These are phyloP conservation scores for Exophiala aquamarina DNA, from an alignment of 2,329 filamentous ascomycete species.

Conservation along the genomic window DNA sequence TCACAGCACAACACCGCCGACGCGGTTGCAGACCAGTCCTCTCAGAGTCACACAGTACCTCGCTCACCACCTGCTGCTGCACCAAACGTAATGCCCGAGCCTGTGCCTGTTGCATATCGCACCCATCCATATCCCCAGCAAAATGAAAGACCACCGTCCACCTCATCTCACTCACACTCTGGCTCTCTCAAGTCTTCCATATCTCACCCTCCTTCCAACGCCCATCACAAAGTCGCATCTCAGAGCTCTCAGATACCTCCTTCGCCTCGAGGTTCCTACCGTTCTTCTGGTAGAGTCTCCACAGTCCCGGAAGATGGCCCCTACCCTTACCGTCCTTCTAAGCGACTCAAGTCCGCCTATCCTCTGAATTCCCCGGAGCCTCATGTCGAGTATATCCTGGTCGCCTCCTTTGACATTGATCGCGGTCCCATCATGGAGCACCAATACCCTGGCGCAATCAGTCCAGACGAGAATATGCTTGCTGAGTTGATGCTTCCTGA, in stretches of 20 bases:
- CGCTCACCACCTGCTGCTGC: conserved; percentile 3
- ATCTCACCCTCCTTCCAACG: conserved; percentile 11
- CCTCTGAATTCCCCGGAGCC: conserved; percentile 74
- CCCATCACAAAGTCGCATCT: conserved; percentile 50
- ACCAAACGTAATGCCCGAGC: conserved; percentile 15
- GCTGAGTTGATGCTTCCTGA: conserved; percentile 98
- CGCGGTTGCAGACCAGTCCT: neutral
- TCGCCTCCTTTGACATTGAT: conserved; percentile 96
- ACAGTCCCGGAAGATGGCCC: conserved; percentile 27
- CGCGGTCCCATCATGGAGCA: conserved; percentile 97
- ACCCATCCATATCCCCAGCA: conserved; percentile 13
- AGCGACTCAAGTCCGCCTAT: conserved; percentile 71
- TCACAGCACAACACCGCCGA: too few species aligned
- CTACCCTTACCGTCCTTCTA: conserved; percentile 31
- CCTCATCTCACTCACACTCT: conserved; percentile 51
- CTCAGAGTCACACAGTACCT: neutral
- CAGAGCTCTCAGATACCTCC: conserved; percentile 56
- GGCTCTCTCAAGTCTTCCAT: conserved; percentile 44
- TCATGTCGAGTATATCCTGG: conserved; percentile 98
- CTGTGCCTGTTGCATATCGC: conserved; percentile 16
- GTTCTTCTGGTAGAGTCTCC: conserved; percentile 39
- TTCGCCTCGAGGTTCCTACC: conserved; percentile 48
- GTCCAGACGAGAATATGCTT: conserved; percentile 95
- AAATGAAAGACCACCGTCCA: conserved; percentile 18
- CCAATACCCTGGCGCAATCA: conserved; percentile 92